phyloP scores from a whole-genome alignment of 768 basidiomycete genomes.

The Pleurotus salmoneostramineus region DNA sequence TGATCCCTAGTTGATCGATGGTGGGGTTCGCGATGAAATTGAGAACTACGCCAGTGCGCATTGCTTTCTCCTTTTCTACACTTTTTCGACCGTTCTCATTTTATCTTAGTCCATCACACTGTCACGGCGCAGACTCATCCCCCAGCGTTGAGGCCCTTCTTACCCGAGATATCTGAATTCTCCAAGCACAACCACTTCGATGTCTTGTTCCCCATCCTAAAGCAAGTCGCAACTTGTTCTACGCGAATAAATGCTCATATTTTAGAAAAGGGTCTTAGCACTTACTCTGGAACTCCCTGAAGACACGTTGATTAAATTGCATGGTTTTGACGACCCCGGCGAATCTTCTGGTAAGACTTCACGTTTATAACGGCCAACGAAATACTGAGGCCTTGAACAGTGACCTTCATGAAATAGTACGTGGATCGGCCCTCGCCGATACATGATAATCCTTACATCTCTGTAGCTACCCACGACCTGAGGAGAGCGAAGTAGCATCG shows the following conservation, averaged over 20 bases:
- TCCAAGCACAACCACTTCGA: constrained; percentile 46
- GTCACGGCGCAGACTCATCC: constrained; percentile 47
- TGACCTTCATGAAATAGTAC: constrained; percentile 47
- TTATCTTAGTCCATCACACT: constrained; percentile 49
- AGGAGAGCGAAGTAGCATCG: constrained; percentile 36
- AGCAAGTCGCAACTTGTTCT: constrained; percentile 18
- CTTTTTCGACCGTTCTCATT: background rate
- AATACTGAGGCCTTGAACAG: constrained; percentile 16
- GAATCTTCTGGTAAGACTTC: constrained; percentile 34
- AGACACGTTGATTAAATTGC: constrained; percentile 44
- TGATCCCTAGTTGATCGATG: constrained; percentile 29
- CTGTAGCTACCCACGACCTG: constrained; percentile 35
- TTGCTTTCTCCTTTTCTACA: background rate
- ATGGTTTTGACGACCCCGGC: constrained; percentile 35
- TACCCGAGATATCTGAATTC: constrained; percentile 51
- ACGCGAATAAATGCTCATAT: background rate
- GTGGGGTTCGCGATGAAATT: constrained; percentile 40
- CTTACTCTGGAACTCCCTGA: constrained; percentile 52
- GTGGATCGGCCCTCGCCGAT: constrained; percentile 6
- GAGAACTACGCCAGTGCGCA: constrained; percentile 37
- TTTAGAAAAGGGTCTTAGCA: constrained; percentile 37
- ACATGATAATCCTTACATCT: background rate
- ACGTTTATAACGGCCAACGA: background rate
- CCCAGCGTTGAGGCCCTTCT: constrained; percentile 39
- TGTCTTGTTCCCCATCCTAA: constrained; percentile 44